Percentiles rank a stretch among this genome's conserved stretches.
These are phyloP conservation scores for Dendrostoma leiphaemia DNA, from an alignment of 2,329 filamentous ascomycete genomes.

Conservation along the genomic window DNA sequence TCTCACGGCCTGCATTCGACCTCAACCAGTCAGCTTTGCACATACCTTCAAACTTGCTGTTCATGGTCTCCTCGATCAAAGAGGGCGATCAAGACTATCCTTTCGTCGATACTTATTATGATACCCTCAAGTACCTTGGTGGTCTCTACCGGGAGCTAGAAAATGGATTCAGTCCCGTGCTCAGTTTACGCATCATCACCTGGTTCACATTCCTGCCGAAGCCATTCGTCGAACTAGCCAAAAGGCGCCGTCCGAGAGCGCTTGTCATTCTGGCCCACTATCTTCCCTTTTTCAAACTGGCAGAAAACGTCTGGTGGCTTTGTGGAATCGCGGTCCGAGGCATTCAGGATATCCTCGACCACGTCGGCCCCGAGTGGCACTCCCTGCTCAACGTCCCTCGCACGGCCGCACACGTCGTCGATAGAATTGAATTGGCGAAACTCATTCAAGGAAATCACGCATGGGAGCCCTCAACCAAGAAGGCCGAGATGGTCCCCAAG, in stretches of 20 bases:
- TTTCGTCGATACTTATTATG: slow-evolving; percentile 40
- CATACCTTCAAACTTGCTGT: slow-evolving; percentile 47
- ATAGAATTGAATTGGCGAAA: slow-evolving; percentile 35
- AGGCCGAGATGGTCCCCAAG: background rate
- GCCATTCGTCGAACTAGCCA: slow-evolving; percentile 42
- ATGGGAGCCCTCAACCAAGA: slow-evolving; percentile 33
- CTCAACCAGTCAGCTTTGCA: slow-evolving; percentile 37
- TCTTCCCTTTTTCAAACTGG: slow-evolving; percentile 46
- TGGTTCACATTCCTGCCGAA: slow-evolving; percentile 51
- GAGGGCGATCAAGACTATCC: slow-evolving; percentile 40
- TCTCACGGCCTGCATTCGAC: slow-evolving; percentile 48
- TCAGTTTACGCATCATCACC: slow-evolving; percentile 50
- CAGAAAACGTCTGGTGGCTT: slow-evolving; percentile 47
- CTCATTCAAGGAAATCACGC: slow-evolving; percentile 42
- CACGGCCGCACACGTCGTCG: slow-evolving; percentile 32
- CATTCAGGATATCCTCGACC: slow-evolving; percentile 40
- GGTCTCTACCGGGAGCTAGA: slow-evolving; percentile 49
- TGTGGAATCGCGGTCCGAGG: slow-evolving; percentile 43
- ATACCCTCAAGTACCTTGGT: slow-evolving; percentile 47
- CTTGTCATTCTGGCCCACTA: slow-evolving; percentile 54
- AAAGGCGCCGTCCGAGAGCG: slow-evolving; percentile 41
- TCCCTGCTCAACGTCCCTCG: slow-evolving; percentile 40
- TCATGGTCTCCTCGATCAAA: slow-evolving; percentile 46
- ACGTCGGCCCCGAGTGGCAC: slow-evolving; percentile 40
- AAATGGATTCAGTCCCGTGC: slow-evolving; percentile 41